Percentiles rank a stretch among this genome's conserved stretches.
These are phyloP conservation scores for Fomitopsis palustris DNA, from an alignment of 1,284 basidiomycete species.

Conservation along the genomic window DNA sequence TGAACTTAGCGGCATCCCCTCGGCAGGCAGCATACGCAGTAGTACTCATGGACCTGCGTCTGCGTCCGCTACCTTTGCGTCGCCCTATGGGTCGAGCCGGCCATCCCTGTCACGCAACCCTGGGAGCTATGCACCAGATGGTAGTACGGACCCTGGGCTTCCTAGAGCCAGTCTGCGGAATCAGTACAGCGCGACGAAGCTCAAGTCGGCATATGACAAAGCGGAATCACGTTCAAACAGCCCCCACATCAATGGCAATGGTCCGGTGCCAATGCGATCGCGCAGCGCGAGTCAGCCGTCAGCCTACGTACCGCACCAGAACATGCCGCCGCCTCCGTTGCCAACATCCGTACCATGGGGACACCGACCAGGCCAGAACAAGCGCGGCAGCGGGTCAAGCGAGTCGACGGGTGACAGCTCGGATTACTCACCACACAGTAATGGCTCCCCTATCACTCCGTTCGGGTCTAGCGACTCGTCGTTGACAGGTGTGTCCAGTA, in stretches of 20 bases:
- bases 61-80: constrained; percentile 13
- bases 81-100: constrained; percentile 26
- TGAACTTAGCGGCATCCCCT: constrained; percentile 41
- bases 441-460: constrained; percentile 77
- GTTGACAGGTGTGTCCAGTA: constrained; percentile 44
- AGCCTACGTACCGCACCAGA: constrained; percentile 56
- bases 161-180: constrained; percentile 53
- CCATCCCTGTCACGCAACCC: constrained; percentile 47
- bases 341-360: constrained; percentile 52
- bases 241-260: constrained; percentile 14
- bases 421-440: constrained; percentile 76
- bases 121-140: constrained; percentile 49
- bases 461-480: constrained; percentile 84
- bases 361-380: constrained; percentile 50
- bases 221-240: constrained; percentile 21
- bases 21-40: constrained; percentile 18
- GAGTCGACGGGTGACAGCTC: constrained; percentile 75
- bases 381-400: constrained; percentile 77
- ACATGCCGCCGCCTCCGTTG: constrained; percentile 51
- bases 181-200: constrained; percentile 68
- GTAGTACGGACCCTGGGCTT: constrained; percentile 39
- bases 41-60: constrained; percentile 17
- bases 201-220: constrained; percentile 52
- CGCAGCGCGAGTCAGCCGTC: constrained; percentile 75
- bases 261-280: constrained; percentile 41